These are phyloP conservation scores for Agaricus subrufescens DNA, from an alignment of 768 basidiomycete genomes.

Conservation along the genomic window DNA sequence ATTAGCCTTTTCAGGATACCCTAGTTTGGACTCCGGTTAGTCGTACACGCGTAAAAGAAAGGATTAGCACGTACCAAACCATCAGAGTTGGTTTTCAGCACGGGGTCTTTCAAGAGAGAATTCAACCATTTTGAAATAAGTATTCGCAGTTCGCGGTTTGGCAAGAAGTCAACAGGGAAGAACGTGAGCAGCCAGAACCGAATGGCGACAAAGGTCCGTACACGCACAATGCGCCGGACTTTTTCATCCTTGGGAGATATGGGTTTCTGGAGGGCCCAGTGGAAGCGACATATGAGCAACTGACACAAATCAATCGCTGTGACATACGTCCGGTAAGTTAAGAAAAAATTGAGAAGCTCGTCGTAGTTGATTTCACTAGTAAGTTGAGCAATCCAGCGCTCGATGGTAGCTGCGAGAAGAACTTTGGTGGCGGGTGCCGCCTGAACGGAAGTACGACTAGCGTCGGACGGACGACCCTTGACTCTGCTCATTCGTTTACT, in stretches of 20 bases:
- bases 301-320: constrained; percentile 74
- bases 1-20: constrained; percentile 78
- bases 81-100: constrained; percentile 59
- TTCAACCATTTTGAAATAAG: constrained; percentile 81
- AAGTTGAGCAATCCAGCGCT: constrained; percentile 89
- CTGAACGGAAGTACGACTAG: constrained; percentile 15
- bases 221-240: constrained; percentile 72
- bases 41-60: constrained; percentile 10
- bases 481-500: constrained; percentile 30
- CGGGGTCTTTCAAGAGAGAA: constrained; percentile 65
- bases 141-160: constrained; percentile 70
- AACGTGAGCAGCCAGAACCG: constrained; percentile 90
- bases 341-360: constrained; percentile 84
- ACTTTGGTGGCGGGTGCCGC: constrained; percentile 31
- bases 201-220: constrained; percentile 86
- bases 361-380: constrained; percentile 85
- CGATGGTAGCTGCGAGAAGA: constrained; percentile 87
- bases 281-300: constrained; percentile 81
- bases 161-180: constrained; percentile 84
- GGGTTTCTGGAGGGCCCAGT: constrained; percentile 71
- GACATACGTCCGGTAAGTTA: constrained; percentile 88
- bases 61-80: constrained; percentile 52
- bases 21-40: constrained; percentile 28
- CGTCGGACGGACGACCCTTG: constrained; percentile 25
- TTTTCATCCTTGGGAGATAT: constrained; percentile 57